Base-by-base conservation (phyloP, 257 asterid genomes). In the Capsicum chinense region DNA sequence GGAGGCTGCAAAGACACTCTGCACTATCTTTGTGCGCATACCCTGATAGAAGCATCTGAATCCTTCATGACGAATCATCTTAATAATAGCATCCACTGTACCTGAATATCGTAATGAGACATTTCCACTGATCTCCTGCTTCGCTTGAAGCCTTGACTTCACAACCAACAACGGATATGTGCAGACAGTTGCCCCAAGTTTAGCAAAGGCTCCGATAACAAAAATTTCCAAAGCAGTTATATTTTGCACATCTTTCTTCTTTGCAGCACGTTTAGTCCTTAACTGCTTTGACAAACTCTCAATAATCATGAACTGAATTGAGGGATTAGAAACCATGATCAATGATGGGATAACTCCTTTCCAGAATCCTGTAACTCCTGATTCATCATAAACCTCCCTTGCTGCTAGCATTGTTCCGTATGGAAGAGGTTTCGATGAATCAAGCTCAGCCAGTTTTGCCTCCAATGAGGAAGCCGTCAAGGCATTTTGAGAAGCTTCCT, bases 131-230 rank as follows among this genome's bases (percentile, higher is more conserved):
- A 95, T 94, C 84, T 95, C 99, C 92, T 95, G 99, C 90, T 92
- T 95, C 56, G 99, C 99, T 93, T 95, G 99, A 86, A 95, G 98
- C 86, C 99, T 91, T n/a, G 99, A 91, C 99, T 95, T 98, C 93
- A 95, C 99, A 74, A 95, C 98, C 87, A 95, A 89, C 88, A 95
- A 89, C 39, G 99, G 99, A 85, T 95, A 95, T 85, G 99, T 95
- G 84, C 87, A 90, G 79, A 95, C 86, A 79, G 99, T 95, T 85
- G 98, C 99, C 85, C 99, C 99, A 58, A 95, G 97, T 86, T 95
- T 95, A 79, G 99, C 98, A 74, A 95, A 79, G 70, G 99, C 99
- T 59, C 99, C 99, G 11, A 93, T 88, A 15, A 94, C 19, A 81
- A 95, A 95, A 79, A 90, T 85, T 93, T 94, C 99, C 86, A 92